Conservation (phyloP, 495 filamentous ascomycete genomes). For the Pseudevernia furfuracea region DNA sequence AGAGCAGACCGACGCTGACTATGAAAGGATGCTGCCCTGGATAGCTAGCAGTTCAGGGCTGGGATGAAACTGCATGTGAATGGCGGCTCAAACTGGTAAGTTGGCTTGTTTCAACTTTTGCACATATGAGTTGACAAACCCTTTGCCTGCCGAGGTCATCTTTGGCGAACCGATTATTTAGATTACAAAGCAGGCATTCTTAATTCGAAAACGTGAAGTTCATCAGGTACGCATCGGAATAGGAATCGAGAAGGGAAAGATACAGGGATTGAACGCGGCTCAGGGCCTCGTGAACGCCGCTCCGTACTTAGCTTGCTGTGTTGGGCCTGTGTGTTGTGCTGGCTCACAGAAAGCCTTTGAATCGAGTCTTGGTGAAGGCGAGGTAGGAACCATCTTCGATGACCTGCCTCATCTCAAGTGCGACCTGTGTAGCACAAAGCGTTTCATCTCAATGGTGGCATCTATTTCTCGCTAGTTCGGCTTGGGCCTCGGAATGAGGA, state of each 20-base stretch:
- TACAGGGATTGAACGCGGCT: slow-evolving; percentile 10
- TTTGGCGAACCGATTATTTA: not conserved
- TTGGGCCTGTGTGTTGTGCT: too few species aligned
- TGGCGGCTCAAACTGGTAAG: slow-evolving; percentile 53
- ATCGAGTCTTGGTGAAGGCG: slow-evolving; percentile 48
- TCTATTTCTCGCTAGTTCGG: slow-evolving; percentile 43
- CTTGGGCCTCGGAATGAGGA: slow-evolving; percentile 52
- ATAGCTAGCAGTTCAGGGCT: slow-evolving; percentile 52
- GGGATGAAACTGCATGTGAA: slow-evolving; percentile 78
- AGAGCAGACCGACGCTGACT: not conserved
- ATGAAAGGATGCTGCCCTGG: slow-evolving; percentile 31
- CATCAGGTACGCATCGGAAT: slow-evolving; percentile 19
- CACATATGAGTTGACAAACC: not conserved
- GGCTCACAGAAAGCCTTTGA: slow-evolving; percentile 51
- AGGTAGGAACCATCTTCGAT: slow-evolving; percentile 55
- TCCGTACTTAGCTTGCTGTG: slow-evolving; percentile 40
- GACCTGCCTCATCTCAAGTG: slow-evolving; percentile 37
- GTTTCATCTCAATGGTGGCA: slow-evolving; percentile 22
- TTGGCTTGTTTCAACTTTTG: too few species aligned
- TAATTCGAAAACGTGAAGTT: not conserved
- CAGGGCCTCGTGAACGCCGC: slow-evolving; percentile 43
- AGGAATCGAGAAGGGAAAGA: not conserved
- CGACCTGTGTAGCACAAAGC: slow-evolving; percentile 18
- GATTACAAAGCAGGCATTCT: not conserved
- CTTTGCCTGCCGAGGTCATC: not conserved